These are phyloP conservation scores for Ophiorrhiza pumila DNA, from an alignment of 257 asterid species.

Conservation along the genomic window DNA sequence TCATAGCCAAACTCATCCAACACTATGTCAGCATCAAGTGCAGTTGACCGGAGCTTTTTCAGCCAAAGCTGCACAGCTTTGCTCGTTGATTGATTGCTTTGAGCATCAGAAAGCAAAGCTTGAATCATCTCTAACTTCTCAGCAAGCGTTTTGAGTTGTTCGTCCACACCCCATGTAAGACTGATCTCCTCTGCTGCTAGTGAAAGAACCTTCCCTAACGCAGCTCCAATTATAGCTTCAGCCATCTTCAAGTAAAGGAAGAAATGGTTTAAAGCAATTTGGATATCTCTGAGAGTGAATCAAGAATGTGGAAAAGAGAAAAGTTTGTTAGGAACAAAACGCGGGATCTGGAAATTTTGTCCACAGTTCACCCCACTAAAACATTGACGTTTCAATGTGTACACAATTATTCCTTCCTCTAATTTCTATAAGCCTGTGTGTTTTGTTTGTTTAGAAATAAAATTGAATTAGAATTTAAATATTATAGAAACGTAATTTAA, in stretches of 20 bases:
- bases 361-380: too few relatives aligned
- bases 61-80: slow-evolving; percentile 24
- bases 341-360: too few relatives aligned
- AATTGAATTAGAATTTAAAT: too few relatives aligned
- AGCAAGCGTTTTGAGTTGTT: not conserved
- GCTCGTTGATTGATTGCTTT: not conserved
- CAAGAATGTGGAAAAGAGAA: too few relatives aligned
- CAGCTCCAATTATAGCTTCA: not conserved
- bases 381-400: too few relatives aligned
- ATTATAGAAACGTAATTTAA: too few relatives aligned
- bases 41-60: slow-evolving; percentile 5
- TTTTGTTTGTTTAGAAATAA: too few relatives aligned
- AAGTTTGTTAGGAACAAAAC: too few relatives aligned
- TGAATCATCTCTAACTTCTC: not conserved
- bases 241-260: not conserved
- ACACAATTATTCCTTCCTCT: too few relatives aligned
- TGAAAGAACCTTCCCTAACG: not conserved
- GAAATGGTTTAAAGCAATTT: too few relatives aligned
- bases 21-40: slow-evolving; percentile 22
- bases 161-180: not conserved
- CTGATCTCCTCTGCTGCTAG: slow-evolving; percentile 2
- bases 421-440: too few relatives aligned
- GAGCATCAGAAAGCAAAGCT: slow-evolving; percentile 14
- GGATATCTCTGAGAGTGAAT: too few relatives aligned
- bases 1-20: slow-evolving; percentile 20